Evolutionary conservation across 2,329 filamentous ascomycete species (phyloP), one percentile per base, ranked within the genome.

Genomic region (Tolypocladium album): DNA sequence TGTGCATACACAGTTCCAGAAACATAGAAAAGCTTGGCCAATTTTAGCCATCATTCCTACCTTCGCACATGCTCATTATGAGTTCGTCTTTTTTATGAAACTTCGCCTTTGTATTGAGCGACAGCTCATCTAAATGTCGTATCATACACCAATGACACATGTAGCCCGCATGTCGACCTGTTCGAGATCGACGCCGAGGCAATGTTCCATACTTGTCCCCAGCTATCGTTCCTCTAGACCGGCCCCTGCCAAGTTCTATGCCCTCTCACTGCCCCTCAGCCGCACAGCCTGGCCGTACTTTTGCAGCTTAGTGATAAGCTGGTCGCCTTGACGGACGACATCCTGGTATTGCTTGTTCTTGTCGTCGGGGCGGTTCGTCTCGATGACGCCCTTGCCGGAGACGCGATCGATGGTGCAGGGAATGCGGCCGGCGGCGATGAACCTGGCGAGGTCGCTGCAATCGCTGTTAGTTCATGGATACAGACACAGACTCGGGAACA

Each of bases 271-370:
- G 47, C 94, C 94, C 69, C 94, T 86, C 76, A 99, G 81, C 71
- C 94, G 85, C 65, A 99, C 94, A 2, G 94, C 89, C 77, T 99
- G 94, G 53, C 94, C 94, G 75, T 99, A 99, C 82, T 99, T 99
- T 79, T 99, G 94, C 67, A 99, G 81, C 82, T 99, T 99, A 61
- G 94, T 99, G 73, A 99, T 97, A 64, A 99, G 82, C 76, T 96
- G 90, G 75, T 99, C 94, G 39, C 94, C 94, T 74, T 97, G 94
- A 79, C 94, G 94, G 63, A 99, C 92, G 43, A 97, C 92, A 69
- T 99, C 94, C 68, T 92, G 89, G 77, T 99, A 99, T 79, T 99
- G 94, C 83, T 96, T 97, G 82, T 97, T 97, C 87, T 99, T 99
- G 79, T 96, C 92, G 73, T 97, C 94, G 11, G 93, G 92, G 59